Conservation (phyloP, 257 asterid species). For the Fraxinus excelsior region DNA sequence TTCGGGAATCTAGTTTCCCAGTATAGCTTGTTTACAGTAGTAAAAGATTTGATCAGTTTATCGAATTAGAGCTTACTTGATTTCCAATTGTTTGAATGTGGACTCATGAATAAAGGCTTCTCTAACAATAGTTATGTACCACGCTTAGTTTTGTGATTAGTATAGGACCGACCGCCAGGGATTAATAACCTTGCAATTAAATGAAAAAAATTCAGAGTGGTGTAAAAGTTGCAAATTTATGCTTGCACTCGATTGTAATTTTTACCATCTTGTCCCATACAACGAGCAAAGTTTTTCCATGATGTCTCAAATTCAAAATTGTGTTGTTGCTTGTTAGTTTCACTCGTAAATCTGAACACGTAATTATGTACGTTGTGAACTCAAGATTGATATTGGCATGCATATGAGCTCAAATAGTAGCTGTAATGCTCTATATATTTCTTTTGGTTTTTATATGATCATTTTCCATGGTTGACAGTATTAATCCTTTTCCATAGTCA, state of each 20-base stretch:
- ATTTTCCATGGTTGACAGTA: background rate
- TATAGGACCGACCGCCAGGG: background rate
- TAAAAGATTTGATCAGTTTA: background rate
- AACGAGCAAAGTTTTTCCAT: background rate
- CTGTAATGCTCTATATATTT: background rate
- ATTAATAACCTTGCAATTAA: background rate
- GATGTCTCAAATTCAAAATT: background rate
- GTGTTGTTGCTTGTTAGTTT: background rate
- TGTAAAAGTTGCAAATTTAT: background rate
- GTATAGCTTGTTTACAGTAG: background rate
- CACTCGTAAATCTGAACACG: background rate
- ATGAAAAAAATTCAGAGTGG: background rate
- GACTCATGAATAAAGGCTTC: background rate
- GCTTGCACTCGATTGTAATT: background rate
- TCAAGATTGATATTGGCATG: background rate
- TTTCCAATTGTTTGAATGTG: background rate
- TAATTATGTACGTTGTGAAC: background rate
- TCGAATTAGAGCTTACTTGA: background rate
- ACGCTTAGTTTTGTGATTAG: background rate
- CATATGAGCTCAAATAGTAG: background rate
- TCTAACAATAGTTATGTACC: background rate
- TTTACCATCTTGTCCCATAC: background rate
- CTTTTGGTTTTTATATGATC: background rate
- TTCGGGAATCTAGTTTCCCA: constrained; percentile 5
- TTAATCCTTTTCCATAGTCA: background rate